Base-by-base conservation (phyloP, 768 basidiomycete species). In the Suillus luteus region DNA sequence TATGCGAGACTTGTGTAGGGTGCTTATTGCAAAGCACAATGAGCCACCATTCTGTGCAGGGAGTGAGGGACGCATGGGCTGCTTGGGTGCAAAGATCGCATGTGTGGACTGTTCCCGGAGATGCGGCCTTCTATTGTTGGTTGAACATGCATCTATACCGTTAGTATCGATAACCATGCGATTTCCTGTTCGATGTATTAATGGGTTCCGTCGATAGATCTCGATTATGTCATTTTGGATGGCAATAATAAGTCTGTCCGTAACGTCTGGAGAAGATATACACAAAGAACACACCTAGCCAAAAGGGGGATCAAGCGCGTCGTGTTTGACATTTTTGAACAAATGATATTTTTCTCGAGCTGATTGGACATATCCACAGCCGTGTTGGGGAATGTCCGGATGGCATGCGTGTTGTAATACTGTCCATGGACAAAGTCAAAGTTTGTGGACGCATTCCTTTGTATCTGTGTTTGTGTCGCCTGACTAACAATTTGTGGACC, bases 1-100 rank as follows among this genome's bases (percentile, higher is more conserved):
- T 90, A 9, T 77, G 87, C 67, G 88, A 96, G 78, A 99, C 97
- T 99, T 35, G 88, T 92, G 87, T 96, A 31, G 95, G 93, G 6
- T 93, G 94, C 72, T 94, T 91, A 41, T 80, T 15, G 2, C 19
- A 58, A 24, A 27, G 24, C 33, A 41, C 55, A 11, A 41, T 17
- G 15, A 17, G 10, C 10, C 17, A 19, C 15, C 9, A 6, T 22
- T 14, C 6, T 37, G 22, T 55, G 31, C 12, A 19, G 22, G 55
- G 7, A 55, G 33, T 7, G 33, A 8, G 33, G 33, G 33, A 1
- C n/a, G 35, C n/a, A 37, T 4, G 33, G 17, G 54, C n/a, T 22
- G n/a, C 35, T 35, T 5, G n/a, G 11, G 33, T 22, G 35, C 8
- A 5, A 11, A 35, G 19, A n/a, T 55, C 19, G 9, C 10, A 19